Base-by-base conservation (phyloP, 495 filamentous ascomycete genomes). In the Rusavskia elegans region DNA sequence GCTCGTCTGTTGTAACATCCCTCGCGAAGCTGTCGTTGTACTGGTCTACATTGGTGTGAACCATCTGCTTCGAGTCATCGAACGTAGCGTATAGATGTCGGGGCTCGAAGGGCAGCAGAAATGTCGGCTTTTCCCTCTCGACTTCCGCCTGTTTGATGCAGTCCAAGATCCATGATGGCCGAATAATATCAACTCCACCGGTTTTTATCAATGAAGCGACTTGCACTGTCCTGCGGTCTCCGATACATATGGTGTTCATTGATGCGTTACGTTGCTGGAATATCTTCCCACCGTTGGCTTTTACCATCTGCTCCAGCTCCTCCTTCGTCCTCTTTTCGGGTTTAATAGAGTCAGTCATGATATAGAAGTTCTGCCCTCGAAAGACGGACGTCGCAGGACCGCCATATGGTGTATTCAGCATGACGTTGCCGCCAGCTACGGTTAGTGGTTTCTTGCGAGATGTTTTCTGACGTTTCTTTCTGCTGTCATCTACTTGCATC, bases 11-110 rank as follows among this genome's bases (percentile, higher is more conserved):
- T 1, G 66, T 74, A 11, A 84, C 69, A 56, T 94, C 80, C 27
- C 88, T 74, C 1, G 82, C 75, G 63, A 88, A 97, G 60, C 88
- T 89, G 64, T 98, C 92, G 2, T 78, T 81, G 58, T 76, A 95
- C 54, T 72, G 68, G 64, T 98, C 92, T 8, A 84, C 68, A 54
- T 80, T 85, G 21, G 55, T 58, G 25, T 67, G 66, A 17, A 74
- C 63, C 5, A 65, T 66, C 27, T 70, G 63, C 39, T 71, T 63
- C 41, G 71, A 69, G 11, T 68, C 68, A 16, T 68, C 57, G 11
- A 62, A 68, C 0, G 70, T 73, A 56, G 73, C 76, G 54, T 80
- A 80, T 63, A 83, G 73, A 54, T 83, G 78, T 37, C 74, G 75
- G 5, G 81, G 77, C 60, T 92, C 87, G 30, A 78, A 75, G 1